Conservation (phyloP, 768 basidiomycete species). For the Mycena chlorophos region DNA sequence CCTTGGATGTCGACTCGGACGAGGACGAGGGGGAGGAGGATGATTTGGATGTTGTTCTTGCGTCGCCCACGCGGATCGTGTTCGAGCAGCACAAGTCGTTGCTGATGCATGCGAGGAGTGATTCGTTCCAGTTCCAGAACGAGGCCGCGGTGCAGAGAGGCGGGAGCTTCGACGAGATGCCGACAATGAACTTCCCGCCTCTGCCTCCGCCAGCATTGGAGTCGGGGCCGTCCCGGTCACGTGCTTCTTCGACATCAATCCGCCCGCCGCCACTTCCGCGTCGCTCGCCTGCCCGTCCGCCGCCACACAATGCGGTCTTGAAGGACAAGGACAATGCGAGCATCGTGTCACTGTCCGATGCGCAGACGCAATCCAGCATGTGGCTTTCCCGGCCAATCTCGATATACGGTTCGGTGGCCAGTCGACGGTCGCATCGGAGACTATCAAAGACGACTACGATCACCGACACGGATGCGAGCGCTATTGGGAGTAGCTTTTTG, state of each 20-base stretch:
- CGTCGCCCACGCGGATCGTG: no score
- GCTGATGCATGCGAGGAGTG: no score
- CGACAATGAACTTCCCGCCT: no score
- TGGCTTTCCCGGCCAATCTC: neutral
- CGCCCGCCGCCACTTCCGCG: neutral
- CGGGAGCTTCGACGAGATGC: no score
- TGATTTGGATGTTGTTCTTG: no score
- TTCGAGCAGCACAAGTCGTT: no score
- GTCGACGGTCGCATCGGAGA: constrained; percentile 1
- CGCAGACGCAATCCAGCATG: neutral
- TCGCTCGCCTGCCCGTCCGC: neutral
- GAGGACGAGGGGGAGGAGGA: no score
- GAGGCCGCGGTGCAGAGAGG: no score
- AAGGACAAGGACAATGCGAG: neutral
- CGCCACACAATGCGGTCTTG: neutral
- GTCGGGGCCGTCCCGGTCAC: no score
- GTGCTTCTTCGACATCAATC: neutral
- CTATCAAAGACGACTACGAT: constrained; percentile 3
- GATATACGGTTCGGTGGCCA: neutral
- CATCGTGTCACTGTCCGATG: neutral
- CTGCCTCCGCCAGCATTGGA: no score
- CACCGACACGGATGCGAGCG: neutral
- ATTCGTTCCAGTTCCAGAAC: no score
- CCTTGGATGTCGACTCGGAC: no score
- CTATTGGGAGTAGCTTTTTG: constrained; percentile 9